Conservation (phyloP, 805 yeast species). For the Saccharomycopsis fodiens region DNA sequence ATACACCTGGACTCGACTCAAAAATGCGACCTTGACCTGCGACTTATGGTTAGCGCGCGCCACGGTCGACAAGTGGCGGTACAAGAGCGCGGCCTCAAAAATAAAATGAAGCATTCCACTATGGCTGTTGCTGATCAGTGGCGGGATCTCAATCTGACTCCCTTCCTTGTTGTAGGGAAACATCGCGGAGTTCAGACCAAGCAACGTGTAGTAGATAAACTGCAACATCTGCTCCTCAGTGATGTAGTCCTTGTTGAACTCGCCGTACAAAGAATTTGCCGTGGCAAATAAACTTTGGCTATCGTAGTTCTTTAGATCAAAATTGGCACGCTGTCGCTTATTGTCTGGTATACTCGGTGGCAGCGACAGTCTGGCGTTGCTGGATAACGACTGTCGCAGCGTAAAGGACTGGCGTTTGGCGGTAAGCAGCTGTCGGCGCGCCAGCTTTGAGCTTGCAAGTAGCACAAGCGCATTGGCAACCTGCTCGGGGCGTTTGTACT, state of each 20-base stretch:
- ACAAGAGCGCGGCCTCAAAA: slow-evolving; percentile 69
- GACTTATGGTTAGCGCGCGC: slow-evolving; percentile 31
- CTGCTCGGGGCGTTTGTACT: slow-evolving; percentile 27
- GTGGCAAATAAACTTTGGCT: slow-evolving; percentile 21
- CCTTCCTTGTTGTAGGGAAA: slow-evolving; percentile 36
- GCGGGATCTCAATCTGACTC: slow-evolving; percentile 37
- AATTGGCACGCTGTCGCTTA: slow-evolving; percentile 13
- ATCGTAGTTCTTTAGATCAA: background rate
- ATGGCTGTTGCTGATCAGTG: slow-evolving; percentile 44
- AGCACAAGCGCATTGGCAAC: slow-evolving; percentile 31
- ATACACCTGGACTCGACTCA: slow-evolving; percentile 37
- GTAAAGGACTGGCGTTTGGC: background rate
- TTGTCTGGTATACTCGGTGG: background rate
- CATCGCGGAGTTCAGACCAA: slow-evolving; percentile 56
- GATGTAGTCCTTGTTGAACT: slow-evolving; percentile 30
- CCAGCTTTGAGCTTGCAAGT: slow-evolving; percentile 24
- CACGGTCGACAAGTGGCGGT: slow-evolving; percentile 34
- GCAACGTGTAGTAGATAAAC: slow-evolving; percentile 43
- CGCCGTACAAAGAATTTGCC: slow-evolving; percentile 26
- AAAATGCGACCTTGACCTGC: slow-evolving; percentile 56
- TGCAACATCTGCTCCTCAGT: slow-evolving; percentile 37
- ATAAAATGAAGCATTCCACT: slow-evolving; percentile 48
- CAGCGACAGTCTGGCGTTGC: background rate
- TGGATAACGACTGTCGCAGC: background rate
- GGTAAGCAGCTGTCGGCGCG: background rate